Percentiles rank a stretch among this genome's conserved stretches.
Evolutionary conservation across 176 grass and related monocot species (phyloP).

Genomic region (Eragrostis nindensis): DNA sequence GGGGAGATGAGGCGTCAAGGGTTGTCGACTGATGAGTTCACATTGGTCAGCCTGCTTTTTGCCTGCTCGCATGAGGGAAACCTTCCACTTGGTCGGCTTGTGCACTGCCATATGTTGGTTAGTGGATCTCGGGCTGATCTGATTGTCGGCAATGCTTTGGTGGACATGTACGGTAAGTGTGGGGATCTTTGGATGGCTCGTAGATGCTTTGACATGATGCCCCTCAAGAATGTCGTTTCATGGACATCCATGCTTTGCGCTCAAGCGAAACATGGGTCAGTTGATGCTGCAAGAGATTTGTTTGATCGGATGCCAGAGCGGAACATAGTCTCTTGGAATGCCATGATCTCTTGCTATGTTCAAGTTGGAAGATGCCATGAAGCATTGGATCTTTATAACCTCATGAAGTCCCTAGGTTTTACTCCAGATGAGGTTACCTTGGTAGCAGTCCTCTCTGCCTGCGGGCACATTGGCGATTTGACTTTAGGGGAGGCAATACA

Average conservation of each 20-base stretch:
- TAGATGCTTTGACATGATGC: constrained; percentile 54
- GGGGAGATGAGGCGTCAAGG: constrained; percentile 34
- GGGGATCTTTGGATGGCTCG: constrained; percentile 37
- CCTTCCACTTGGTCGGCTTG: constrained; percentile 39
- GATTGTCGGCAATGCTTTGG: constrained; percentile 48
- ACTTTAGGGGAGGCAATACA: constrained; percentile 47
- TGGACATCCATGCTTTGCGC: constrained; percentile 56
- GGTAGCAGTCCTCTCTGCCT: constrained; percentile 45
- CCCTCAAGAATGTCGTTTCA: constrained; percentile 41
- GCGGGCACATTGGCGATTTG: constrained; percentile 39
- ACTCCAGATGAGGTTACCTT: constrained; percentile 54
- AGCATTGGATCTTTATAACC: constrained; percentile 48
- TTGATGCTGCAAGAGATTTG: constrained; percentile 46
- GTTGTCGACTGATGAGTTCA: constrained; percentile 32
- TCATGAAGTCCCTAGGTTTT: constrained; percentile 34
- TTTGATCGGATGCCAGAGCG: constrained; percentile 50
- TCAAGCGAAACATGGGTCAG: constrained; percentile 30
- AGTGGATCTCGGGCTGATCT: constrained; percentile 35
- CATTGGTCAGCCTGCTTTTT: constrained; percentile 29
- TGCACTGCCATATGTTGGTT: constrained; percentile 42
- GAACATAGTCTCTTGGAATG: constrained; percentile 55
- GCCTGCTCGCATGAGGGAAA: constrained; percentile 36
- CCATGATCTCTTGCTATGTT: constrained; percentile 60
- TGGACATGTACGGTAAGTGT: constrained; percentile 56
- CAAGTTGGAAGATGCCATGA: constrained; percentile 33